These are phyloP conservation scores for Pisolithus thermaeus DNA, from an alignment of 1,284 basidiomycete species.

Conservation along the genomic window DNA sequence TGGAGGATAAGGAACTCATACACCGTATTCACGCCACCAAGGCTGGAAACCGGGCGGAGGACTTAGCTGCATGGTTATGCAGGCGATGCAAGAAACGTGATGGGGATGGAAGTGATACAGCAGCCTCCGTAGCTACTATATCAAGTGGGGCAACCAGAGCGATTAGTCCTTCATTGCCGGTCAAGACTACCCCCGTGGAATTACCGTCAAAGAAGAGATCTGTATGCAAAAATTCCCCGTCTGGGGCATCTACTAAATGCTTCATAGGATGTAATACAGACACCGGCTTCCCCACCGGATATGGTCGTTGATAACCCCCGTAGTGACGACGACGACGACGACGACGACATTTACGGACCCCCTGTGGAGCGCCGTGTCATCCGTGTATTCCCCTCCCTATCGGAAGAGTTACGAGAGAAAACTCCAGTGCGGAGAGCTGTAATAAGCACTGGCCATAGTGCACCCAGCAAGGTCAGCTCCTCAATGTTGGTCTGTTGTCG, in stretches of 20 bases:
- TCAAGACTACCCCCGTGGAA: no score
- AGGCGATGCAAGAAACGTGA: slow-evolving; percentile 22
- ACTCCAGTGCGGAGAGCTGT: slow-evolving; percentile 7
- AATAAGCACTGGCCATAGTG: background rate
- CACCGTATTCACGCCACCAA: slow-evolving; percentile 17
- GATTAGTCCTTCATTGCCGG: no score
- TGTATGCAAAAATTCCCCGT: no score
- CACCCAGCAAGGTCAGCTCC: background rate
- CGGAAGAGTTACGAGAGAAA: slow-evolving; percentile 19
- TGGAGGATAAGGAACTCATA: slow-evolving; percentile 22
- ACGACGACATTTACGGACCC: slow-evolving; percentile 24
- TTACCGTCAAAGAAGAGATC: no score
- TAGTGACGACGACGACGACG: slow-evolving; percentile 11
- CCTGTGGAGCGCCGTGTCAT: slow-evolving; percentile 23
- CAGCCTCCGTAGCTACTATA: background rate
- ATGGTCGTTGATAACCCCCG: no score
- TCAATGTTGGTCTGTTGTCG: background rate
- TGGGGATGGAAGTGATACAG: background rate
- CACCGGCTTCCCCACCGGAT: background rate
- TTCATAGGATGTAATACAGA: background rate
- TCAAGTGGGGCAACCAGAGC: background rate
- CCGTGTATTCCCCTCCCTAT: slow-evolving; percentile 22
- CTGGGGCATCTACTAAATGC: background rate
- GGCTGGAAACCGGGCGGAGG: slow-evolving; percentile 12
- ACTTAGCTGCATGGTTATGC: slow-evolving; percentile 18